These are phyloP conservation scores for Phylloporus rhodoxanthus DNA, from an alignment of 768 basidiomycete species.

Conservation along the genomic window DNA sequence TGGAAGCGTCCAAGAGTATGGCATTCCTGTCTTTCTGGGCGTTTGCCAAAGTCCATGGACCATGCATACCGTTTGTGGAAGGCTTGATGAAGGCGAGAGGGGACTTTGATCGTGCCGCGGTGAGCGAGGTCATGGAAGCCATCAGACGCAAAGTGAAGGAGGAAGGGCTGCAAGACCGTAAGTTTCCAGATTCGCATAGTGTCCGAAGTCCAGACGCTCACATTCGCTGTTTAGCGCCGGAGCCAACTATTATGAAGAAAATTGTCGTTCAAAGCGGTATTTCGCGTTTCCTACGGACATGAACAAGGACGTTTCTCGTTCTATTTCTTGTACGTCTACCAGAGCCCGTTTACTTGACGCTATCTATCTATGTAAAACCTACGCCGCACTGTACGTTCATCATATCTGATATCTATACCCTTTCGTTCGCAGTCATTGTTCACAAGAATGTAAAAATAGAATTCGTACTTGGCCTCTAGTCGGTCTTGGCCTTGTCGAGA, in stretches of 20 bases:
- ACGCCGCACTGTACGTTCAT: conserved; percentile 7
- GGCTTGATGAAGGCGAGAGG: conserved; percentile 82
- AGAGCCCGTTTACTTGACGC: background rate
- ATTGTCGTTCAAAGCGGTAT: conserved; percentile 70
- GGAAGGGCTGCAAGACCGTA: conserved; percentile 76
- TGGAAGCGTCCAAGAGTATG: conserved; percentile 84
- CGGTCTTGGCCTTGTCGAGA: conserved; percentile 43
- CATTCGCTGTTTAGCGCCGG: conserved; percentile 45
- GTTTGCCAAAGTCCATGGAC: conserved; percentile 91
- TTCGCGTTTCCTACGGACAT: conserved; percentile 63
- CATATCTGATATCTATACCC: conserved; percentile 3
- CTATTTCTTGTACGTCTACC: conserved; percentile 4
- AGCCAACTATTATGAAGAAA: conserved; percentile 91
- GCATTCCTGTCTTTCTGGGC: conserved; percentile 90
- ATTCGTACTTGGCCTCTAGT: conserved; percentile 27
- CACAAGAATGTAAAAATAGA: background rate
- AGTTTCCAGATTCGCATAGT: conserved; percentile 28
- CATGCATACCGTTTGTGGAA: conserved; percentile 88
- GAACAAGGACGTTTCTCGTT: conserved; percentile 3
- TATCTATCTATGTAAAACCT: background rate
- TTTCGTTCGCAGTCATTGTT: background rate
- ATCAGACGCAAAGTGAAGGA: conserved; percentile 90
- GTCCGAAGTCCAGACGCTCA: background rate
- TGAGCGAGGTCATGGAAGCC: conserved; percentile 89
- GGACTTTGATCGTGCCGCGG: conserved; percentile 85